phyloP scores from a whole-genome alignment of 305 asterid species.

The Fraxinus velutina region DNA sequence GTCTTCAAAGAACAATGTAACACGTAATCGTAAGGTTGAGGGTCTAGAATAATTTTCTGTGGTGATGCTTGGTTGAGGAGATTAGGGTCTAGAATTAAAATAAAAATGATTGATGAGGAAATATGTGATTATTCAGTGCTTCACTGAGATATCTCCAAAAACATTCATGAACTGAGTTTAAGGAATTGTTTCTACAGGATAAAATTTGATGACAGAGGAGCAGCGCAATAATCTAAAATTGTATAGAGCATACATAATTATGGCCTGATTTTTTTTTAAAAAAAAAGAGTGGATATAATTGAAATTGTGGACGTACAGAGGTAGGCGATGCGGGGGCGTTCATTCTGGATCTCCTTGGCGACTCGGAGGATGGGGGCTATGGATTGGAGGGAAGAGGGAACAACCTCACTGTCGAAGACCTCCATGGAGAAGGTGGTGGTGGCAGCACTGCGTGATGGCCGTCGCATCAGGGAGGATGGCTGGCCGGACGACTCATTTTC shows the following conservation, averaged over 20 bases:
- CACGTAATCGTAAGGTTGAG: not conserved
- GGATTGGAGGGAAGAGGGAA: constrained; percentile 91
- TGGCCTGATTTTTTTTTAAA: too few species aligned
- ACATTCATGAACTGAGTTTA: not conserved
- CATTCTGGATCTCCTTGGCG: constrained; percentile 74
- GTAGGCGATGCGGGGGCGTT: constrained; percentile 93
- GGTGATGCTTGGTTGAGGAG: not conserved
- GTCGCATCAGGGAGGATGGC: constrained; percentile 62
- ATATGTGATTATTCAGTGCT: not conserved
- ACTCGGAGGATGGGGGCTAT: constrained; percentile 94
- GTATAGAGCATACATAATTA: not conserved
- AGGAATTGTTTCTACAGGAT: not conserved
- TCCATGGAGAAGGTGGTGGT: constrained; percentile 85
- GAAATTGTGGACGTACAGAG: constrained; percentile 51
- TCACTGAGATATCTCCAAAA: not conserved
- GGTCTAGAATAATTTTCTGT: not conserved
- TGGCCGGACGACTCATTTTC: constrained; percentile 35
- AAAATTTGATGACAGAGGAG: not conserved
- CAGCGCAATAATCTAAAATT: not conserved
- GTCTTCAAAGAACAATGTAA: not conserved
- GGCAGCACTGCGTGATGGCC: constrained; percentile 88
- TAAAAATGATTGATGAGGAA: not conserved
- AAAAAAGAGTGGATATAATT: not conserved
- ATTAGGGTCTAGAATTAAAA: not conserved
- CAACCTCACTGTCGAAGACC: constrained; percentile 95